A percentile compares a stretch with the other conserved stretches of the same genome.
These are phyloP conservation scores for Starmerella gropengiesseri DNA, from an alignment of 805 yeast genomes.

Conservation along the genomic window DNA sequence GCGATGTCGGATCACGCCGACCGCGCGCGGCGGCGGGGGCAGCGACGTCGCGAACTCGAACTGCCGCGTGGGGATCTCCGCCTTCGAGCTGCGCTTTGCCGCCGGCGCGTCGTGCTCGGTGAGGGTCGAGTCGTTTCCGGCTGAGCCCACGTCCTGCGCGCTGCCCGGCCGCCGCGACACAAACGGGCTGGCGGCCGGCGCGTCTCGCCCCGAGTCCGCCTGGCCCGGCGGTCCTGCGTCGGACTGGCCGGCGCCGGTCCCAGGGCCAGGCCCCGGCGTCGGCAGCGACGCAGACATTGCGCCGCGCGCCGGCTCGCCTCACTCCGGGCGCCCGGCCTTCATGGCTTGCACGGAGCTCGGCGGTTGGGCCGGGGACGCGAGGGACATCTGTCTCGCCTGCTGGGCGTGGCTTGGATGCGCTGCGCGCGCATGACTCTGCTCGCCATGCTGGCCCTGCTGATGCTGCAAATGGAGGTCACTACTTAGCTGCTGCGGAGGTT, in stretches of 20 bases:
- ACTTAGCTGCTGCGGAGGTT: too few species aligned
- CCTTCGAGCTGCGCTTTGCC: not conserved
- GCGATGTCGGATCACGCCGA: constrained; percentile 12
- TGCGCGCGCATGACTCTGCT: not conserved
- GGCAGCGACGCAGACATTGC: not conserved
- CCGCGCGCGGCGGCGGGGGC: constrained; percentile 17
- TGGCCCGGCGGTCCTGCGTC: not conserved
- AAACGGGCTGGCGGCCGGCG: too few species aligned
- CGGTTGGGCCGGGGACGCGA: not conserved
- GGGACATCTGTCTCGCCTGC: not conserved
- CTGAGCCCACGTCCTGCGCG: too few species aligned
- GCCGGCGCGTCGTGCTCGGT: not conserved
- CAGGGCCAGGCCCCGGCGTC: too few species aligned
- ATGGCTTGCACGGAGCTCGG: constrained; percentile 7
- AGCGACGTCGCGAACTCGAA: constrained; percentile 17
- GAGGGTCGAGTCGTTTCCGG: too few species aligned
- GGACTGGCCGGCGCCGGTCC: too few species aligned
- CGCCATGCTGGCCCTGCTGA: not conserved
- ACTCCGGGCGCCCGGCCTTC: constrained; percentile 5
- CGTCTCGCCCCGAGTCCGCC: not conserved
- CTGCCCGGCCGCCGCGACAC: too few species aligned
- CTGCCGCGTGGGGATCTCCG: constrained; percentile 12
- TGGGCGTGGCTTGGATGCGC: not conserved
- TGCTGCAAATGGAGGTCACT: too few species aligned
- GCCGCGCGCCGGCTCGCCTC: not conserved